Percentiles rank a stretch among this genome's conserved stretches.
Conservation (phyloP, 495 filamentous ascomycete genomes). For the Schizothecium vesticola region DNA sequence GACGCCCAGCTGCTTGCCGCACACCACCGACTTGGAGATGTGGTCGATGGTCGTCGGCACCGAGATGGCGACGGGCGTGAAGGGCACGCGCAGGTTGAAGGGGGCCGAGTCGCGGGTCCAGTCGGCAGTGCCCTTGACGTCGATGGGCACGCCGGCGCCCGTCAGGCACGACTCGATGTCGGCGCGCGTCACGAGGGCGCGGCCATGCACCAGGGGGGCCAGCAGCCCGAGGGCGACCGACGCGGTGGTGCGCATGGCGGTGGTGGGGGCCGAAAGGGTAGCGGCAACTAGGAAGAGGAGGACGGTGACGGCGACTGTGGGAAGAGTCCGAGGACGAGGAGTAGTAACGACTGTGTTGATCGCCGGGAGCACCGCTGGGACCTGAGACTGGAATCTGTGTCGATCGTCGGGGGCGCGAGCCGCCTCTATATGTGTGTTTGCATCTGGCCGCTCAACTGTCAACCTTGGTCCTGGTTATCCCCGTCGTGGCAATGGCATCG, state of each 20-base stretch:
- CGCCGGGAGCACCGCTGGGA: not conserved
- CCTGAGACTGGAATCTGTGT: not conserved
- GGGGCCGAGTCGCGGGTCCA: conserved; percentile 36
- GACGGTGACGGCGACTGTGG: not conserved
- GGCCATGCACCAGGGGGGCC: not conserved
- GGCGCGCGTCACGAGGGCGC: conserved; percentile 17
- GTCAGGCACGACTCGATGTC: conserved; percentile 39
- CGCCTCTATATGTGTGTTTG: not conserved
- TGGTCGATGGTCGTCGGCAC: conserved; percentile 37
- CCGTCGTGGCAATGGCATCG: not conserved
- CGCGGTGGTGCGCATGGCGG: conserved; percentile 6
- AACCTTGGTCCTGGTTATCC: not conserved
- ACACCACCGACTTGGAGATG: conserved; percentile 37
- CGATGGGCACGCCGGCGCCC: conserved; percentile 26
- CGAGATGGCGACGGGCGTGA: conserved; percentile 37
- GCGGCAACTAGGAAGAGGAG: not conserved
- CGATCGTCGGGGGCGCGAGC: not conserved
- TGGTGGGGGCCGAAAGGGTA: not conserved
- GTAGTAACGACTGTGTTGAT: not conserved
- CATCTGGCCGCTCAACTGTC: not conserved
- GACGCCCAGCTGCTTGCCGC: conserved; percentile 35
- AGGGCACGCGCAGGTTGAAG: conserved; percentile 37
- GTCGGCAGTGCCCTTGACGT: conserved; percentile 30
- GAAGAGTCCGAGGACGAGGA: not conserved
- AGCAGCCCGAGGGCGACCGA: conserved; percentile 6